These are phyloP conservation scores for Fusarium sp. DNA, from an alignment of 2,329 filamentous ascomycete genomes.

Conservation along the genomic window DNA sequence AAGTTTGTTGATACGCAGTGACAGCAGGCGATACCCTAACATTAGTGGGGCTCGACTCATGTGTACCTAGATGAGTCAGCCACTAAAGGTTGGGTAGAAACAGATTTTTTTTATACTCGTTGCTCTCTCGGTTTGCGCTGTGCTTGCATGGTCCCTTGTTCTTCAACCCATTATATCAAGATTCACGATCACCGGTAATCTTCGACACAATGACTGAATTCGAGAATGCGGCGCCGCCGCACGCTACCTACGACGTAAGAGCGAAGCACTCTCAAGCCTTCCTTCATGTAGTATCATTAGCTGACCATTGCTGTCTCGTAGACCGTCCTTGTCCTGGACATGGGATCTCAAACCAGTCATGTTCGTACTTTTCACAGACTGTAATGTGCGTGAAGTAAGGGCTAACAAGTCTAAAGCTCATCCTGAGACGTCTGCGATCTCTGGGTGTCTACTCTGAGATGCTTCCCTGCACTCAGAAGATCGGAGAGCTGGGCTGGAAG, in stretches of 20 bases:
- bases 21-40: constrained; percentile 8
- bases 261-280: not conserved
- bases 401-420: not conserved
- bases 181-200: not conserved
- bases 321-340: constrained; percentile 5
- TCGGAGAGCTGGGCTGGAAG: constrained; percentile 39
- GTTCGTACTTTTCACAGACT: not conserved
- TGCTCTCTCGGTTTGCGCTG: not conserved
- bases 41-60: constrained; percentile 3
- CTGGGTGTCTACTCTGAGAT: constrained; percentile 80
- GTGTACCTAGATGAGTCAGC: constrained; percentile 2
- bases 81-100: constrained; percentile 10
- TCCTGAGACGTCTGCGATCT: constrained; percentile 64
- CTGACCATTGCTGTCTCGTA: not conserved
- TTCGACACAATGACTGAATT: not conserved
- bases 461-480: constrained; percentile 47
- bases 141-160: not conserved
- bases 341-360: constrained; percentile 9
- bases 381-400: not conserved
- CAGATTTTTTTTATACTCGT: constrained; percentile 6
- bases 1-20: not conserved
- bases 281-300: constrained; percentile 1
- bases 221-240: constrained; percentile 1
- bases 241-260: constrained; percentile 9
- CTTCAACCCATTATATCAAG: constrained; percentile 1